Evolutionary conservation across 805 yeast species (phyloP).

Genomic region (Pichia occidentalis): DNA sequence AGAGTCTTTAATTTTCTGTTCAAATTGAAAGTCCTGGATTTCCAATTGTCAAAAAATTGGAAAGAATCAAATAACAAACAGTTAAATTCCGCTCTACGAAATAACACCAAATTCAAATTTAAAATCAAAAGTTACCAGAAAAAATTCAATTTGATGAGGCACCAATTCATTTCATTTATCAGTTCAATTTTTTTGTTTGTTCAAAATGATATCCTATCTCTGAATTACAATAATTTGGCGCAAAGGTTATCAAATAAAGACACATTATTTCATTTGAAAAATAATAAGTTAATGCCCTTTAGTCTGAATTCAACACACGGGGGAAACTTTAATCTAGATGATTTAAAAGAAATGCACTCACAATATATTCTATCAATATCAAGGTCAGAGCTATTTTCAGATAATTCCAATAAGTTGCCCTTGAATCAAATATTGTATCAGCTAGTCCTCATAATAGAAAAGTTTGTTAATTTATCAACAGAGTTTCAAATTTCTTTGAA

Average conservation of each 20-base stretch:
- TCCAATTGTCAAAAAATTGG: constrained; percentile 47
- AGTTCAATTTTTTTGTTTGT: constrained; percentile 36
- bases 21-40: constrained; percentile 61
- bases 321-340: constrained; percentile 44
- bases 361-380: constrained; percentile 33
- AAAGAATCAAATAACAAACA: constrained; percentile 29
- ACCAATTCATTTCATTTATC: constrained; percentile 36
- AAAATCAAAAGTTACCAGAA: constrained; percentile 14
- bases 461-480: constrained; percentile 33
- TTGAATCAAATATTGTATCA: constrained; percentile 4
- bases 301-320: too few relatives aligned
- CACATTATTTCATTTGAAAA: constrained; percentile 2
- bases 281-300: constrained; percentile 7
- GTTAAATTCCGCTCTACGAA: too few relatives aligned
- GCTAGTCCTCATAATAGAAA: constrained; percentile 26
- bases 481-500: constrained; percentile 19
- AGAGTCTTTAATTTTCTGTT: constrained; percentile 81
- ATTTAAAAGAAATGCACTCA: constrained; percentile 34
- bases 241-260: constrained; percentile 18
- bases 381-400: constrained; percentile 24
- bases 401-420: constrained; percentile 15
- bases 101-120: constrained; percentile 14
- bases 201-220: constrained; percentile 42
- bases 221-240: constrained; percentile 27
- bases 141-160: constrained; percentile 33